Evolutionary conservation across 2,329 filamentous ascomycete genomes (phyloP).

Genomic region (Pyrenophora seminiperda): DNA sequence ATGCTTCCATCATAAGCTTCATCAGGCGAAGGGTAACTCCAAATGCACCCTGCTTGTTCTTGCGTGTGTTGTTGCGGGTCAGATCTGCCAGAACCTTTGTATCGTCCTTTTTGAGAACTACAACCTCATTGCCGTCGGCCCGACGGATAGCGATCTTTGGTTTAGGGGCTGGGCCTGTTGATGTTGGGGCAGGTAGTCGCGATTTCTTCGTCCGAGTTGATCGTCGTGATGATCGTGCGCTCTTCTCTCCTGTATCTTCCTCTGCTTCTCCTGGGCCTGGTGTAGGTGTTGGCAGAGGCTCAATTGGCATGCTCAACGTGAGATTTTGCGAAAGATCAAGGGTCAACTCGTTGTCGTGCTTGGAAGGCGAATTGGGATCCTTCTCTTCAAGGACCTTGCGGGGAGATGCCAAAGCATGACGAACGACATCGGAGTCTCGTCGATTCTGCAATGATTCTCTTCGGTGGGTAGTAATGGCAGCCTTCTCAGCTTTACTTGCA

Average conservation of each 20-base stretch:
- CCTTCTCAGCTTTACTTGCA: conserved; percentile 51
- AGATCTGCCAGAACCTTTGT: conserved; percentile 54
- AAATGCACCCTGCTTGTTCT: conserved; percentile 56
- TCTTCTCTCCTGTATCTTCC: conserved; percentile 23
- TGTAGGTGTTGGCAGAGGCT: conserved; percentile 25
- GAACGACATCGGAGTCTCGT: conserved; percentile 54
- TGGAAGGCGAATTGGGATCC: conserved; percentile 56
- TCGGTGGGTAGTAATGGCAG: conserved; percentile 40
- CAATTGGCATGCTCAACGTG: conserved; percentile 26
- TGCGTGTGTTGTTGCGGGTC: conserved; percentile 56
- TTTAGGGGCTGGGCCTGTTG: conserved; percentile 23
- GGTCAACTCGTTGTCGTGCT: conserved; percentile 39
- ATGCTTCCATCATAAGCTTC: conserved; percentile 47
- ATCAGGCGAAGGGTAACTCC: conserved; percentile 51
- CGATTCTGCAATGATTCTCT: conserved; percentile 54
- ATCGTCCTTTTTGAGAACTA: conserved; percentile 55
- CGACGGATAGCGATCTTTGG: conserved; percentile 55
- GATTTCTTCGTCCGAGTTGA: conserved; percentile 44
- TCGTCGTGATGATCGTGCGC: conserved; percentile 33
- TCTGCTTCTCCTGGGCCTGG: conserved; percentile 18
- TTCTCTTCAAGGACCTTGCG: conserved; percentile 53
- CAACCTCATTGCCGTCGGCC: conserved; percentile 48
- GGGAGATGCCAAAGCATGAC: conserved; percentile 54
- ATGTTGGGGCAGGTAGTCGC: conserved; percentile 40
- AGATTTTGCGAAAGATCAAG: conserved; percentile 41